These are phyloP conservation scores for Cutaneotrichosporon dermatis DNA, from an alignment of 1,284 basidiomycete species.

Conservation along the genomic window DNA sequence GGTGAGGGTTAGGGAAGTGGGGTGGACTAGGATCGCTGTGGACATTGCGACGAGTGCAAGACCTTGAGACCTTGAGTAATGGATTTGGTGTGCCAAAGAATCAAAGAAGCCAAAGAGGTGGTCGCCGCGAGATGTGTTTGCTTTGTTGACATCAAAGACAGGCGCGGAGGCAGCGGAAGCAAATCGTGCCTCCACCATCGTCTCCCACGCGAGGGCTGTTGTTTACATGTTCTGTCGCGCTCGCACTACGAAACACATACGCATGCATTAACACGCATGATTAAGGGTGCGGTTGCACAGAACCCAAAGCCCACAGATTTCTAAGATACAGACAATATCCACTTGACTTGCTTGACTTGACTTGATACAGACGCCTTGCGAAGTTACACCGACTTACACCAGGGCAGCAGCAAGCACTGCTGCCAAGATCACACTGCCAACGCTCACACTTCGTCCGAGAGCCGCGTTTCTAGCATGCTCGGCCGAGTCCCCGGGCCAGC, in stretches of 20 bases:
- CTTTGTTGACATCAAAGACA: constrained; percentile 5
- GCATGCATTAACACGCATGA: too few relatives aligned
- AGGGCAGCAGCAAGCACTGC: not conserved
- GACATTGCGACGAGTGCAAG: not conserved
- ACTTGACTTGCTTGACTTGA: not conserved
- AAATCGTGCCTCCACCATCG: too few relatives aligned
- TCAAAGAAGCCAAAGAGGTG: not conserved
- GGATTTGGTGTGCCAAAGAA: too few relatives aligned
- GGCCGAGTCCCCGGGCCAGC: constrained; percentile 10
- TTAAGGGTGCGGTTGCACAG: too few relatives aligned
- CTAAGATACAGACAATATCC: too few relatives aligned
- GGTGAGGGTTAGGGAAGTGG: constrained; percentile 1
- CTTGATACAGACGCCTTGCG: not conserved
- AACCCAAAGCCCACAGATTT: too few relatives aligned
- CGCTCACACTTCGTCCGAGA: too few relatives aligned
- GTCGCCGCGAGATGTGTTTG: not conserved
- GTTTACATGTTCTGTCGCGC: too few relatives aligned
- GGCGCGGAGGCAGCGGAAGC: not conserved
- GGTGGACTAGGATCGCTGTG: constrained; percentile 12
- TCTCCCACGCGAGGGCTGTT: too few relatives aligned
- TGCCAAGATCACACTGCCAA: not conserved
- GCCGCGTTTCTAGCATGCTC: not conserved
- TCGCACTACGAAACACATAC: too few relatives aligned
- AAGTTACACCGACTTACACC: not conserved
- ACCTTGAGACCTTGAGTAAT: too few relatives aligned